Evolutionary conservation across 495 filamentous ascomycete genomes (phyloP).

Genomic region (Talaromyces ruber): DNA sequence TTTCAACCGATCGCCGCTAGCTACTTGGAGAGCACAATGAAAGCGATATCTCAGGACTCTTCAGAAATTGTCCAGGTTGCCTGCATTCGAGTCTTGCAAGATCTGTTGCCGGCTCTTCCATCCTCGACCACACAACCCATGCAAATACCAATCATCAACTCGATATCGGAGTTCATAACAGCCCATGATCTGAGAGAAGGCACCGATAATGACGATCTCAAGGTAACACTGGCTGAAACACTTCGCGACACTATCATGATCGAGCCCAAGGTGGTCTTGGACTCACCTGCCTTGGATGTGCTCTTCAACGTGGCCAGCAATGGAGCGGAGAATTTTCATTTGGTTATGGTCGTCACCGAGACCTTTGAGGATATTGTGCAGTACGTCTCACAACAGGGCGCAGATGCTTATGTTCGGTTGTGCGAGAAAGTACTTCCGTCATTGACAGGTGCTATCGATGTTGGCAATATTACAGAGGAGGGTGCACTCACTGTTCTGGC

Average conservation of each 20-base stretch:
- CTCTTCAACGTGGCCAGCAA: conserved; percentile 84
- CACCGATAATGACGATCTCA: conserved; percentile 78
- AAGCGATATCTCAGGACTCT: conserved; percentile 62
- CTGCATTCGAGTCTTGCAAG: conserved; percentile 81
- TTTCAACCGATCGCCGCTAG: conserved; percentile 44
- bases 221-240: conserved; percentile 84
- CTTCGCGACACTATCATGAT: conserved; percentile 74
- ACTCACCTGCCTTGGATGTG: conserved; percentile 65
- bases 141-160: conserved; percentile 64
- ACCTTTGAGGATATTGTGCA: conserved; percentile 81
- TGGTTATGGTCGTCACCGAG: conserved; percentile 74
- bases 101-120: conserved; percentile 58
- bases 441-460: conserved; percentile 79
- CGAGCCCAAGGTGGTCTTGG: conserved; percentile 63
- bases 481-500: conserved; percentile 77
- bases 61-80: conserved; percentile 87
- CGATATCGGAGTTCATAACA: conserved; percentile 69
- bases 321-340: conserved; percentile 79
- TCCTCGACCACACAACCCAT: conserved; percentile 44
- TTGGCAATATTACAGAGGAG: conserved; percentile 75
- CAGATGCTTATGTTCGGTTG: conserved; percentile 66
- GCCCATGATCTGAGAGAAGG: conserved; percentile 72
- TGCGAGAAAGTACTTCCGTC: conserved; percentile 83
- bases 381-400: conserved; percentile 51
- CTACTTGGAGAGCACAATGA: conserved; percentile 68